Percentiles rank a stretch among this genome's conserved stretches.
These are phyloP conservation scores for Cardamine chenopodiifolia DNA, from an alignment of 345 rosid species.

Conservation along the genomic window DNA sequence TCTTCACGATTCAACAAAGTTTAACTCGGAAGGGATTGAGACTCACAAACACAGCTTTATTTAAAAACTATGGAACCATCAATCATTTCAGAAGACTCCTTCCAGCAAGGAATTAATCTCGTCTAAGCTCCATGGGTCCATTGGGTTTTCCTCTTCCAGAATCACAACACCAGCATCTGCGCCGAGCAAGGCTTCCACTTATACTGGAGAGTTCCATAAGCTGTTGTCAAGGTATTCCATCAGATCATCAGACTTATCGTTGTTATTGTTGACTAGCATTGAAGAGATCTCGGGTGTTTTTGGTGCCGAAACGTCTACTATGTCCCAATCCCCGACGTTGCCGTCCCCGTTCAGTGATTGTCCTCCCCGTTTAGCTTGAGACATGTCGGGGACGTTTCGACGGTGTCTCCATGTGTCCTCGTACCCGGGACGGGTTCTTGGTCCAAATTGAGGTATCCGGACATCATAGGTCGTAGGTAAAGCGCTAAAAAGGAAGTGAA, in stretches of 20 bases:
- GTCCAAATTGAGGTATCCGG: too few species aligned
- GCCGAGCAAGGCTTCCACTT: conserved; percentile 65
- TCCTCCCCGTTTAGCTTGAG: too few species aligned
- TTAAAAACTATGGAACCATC: conserved; percentile 30
- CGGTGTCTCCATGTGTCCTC: too few species aligned
- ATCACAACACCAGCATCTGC: conserved; percentile 43
- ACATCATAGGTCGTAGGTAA: too few species aligned
- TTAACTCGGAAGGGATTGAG: background rate
- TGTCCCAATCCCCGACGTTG: too few species aligned
- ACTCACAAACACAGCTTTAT: conserved; percentile 44
- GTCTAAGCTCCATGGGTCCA: conserved; percentile 87
- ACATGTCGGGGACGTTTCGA: too few species aligned
- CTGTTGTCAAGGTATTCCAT: conserved; percentile 50
- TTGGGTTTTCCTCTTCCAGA: conserved; percentile 58
- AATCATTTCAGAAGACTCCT: conserved; percentile 56
- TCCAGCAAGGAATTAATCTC: conserved; percentile 57
- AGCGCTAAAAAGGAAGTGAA: background rate
- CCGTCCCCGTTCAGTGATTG: too few species aligned
- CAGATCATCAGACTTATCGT: conserved; percentile 63
- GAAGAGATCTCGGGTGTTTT: conserved; percentile 87
- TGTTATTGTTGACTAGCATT: conserved; percentile 49
- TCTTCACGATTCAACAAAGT: background rate
- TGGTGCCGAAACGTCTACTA: too few species aligned
- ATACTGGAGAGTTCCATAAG: conserved; percentile 72
- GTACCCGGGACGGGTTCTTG: too few species aligned